Base-by-base conservation (phyloP, 352 stramenopile genomes). In the Aphanomyces stellatus region DNA sequence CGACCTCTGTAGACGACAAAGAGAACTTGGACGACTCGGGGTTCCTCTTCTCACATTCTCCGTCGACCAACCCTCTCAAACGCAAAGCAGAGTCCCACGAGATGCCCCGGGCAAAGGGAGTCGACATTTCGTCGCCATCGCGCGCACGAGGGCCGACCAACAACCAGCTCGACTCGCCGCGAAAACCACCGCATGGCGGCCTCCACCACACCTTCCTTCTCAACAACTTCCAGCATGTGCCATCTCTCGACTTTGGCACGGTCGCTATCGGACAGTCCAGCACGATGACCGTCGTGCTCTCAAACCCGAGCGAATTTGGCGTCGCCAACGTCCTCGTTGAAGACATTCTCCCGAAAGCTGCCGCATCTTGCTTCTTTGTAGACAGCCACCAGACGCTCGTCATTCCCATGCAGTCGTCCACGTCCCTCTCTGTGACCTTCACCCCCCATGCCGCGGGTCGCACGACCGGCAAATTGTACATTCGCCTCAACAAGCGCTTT, bases 261-360 rank as follows among this genome's bases (percentile, higher is more conserved):
- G 80, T 93, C 6, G 62, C 74, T 0, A 33, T 88, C 1, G 79
- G 79, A 17, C 70, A 81, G n/a, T 69, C 68, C 24, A 81, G 76
- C 30, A 87, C 69, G 22, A 49, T 83, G 33, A 65, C 76, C 53
- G 64, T 93, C 25, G 82, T 65, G 5, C 65, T 93, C 19, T 51
- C 72, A 62, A 93, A 93, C 37, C 69, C 82, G 6, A 87, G 74
- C 62, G 78, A 88, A 22, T 31, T 74, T 25, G 76, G 78, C 25
- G 85, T 82, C 53, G 81, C 77, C 7, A 77, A 80, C 24, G 69
- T 93, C 46, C 86, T 89, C 53, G 88, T 88, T 51, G 81, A 90
- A 65, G 81, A 83, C 7, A 88, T 85, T 68, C 22, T 66, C 2
- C 70, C 90, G 19, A 49, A 73, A n/a, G 72, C 37, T 8, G 68